Percentiles rank a stretch among this genome's conserved stretches.
phyloP scores from a whole-genome alignment of 306 rosid species.

The Prunus mira region DNA sequence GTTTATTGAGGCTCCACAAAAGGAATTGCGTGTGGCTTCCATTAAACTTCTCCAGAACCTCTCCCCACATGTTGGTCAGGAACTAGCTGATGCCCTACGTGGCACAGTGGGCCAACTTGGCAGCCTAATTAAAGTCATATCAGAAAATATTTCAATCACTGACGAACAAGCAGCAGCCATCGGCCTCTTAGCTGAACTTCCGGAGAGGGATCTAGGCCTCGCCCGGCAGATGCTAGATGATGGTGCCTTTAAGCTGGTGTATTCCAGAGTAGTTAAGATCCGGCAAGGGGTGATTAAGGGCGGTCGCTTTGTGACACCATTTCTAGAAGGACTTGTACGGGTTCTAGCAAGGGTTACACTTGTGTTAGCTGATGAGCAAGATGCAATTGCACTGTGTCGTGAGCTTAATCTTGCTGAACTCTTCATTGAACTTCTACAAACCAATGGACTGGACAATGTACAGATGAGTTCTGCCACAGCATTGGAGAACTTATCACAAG shows the following conservation, averaged over 20 bases:
- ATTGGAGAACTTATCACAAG: conserved; percentile 80
- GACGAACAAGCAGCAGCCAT: conserved; percentile 97
- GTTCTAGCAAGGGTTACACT: conserved; percentile 82
- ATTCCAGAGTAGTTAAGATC: conserved; percentile 53
- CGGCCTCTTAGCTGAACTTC: conserved; percentile 86
- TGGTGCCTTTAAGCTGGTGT: conserved; percentile 64
- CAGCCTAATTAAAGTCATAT: conserved; percentile 70
- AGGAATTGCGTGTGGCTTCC: conserved; percentile 80
- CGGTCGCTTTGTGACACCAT: conserved; percentile 81
- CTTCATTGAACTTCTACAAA: conserved; percentile 73
- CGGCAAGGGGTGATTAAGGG: conserved; percentile 81
- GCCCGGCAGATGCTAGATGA: conserved; percentile 95
- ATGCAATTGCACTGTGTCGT: conserved; percentile 70
- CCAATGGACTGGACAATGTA: conserved; percentile 86
- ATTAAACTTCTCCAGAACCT: conserved; percentile 78
- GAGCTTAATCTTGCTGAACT: conserved; percentile 57
- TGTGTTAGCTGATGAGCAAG: conserved; percentile 69
- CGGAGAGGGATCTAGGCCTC: conserved; percentile 96
- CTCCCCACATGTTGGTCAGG: conserved; percentile 86
- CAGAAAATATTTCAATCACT: conserved; percentile 73
- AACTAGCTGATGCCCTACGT: conserved; percentile 92
- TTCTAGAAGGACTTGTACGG: conserved; percentile 82
- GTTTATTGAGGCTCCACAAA: conserved; percentile 93
- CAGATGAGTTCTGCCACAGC: conserved; percentile 95
- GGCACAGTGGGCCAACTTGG: conserved; percentile 96